phyloP scores from a whole-genome alignment of 495 filamentous ascomycete species.

The Podospora australis region DNA sequence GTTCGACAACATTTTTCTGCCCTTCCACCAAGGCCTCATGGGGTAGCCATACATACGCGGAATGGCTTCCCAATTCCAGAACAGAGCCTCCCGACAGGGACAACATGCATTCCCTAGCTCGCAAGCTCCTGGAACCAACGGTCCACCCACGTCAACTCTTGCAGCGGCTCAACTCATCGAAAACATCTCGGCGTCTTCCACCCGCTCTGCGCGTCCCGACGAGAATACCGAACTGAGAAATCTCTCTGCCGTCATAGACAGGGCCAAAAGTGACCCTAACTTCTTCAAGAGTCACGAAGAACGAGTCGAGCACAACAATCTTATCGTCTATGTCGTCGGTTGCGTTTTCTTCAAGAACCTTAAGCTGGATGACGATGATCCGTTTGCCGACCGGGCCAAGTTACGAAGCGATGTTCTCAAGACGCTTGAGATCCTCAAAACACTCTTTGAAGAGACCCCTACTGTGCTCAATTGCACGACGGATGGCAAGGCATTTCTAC shows the following conservation, averaged over 20 bases:
- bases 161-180: slow-evolving; percentile 61
- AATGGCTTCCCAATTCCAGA: slow-evolving; percentile 19
- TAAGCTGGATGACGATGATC: slow-evolving; percentile 45
- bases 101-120: slow-evolving; percentile 7
- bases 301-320: slow-evolving; percentile 66
- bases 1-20: too few species aligned
- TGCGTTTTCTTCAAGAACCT: slow-evolving; percentile 70
- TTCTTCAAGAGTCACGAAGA: slow-evolving; percentile 49
- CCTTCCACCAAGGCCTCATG: too few species aligned
- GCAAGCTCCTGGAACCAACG: neutral
- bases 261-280: slow-evolving; percentile 34
- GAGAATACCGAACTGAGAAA: slow-evolving; percentile 38
- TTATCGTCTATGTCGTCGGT: slow-evolving; percentile 76
- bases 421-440: slow-evolving; percentile 56
- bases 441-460: slow-evolving; percentile 68
- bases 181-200: slow-evolving; percentile 41
- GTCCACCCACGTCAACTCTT: slow-evolving; percentile 61
- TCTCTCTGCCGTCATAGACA: slow-evolving; percentile 34
- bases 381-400: slow-evolving; percentile 47
- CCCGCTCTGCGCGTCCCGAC: slow-evolving; percentile 34
- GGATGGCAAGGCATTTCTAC: slow-evolving; percentile 30
- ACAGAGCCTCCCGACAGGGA: slow-evolving; percentile 11
- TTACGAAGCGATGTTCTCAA: slow-evolving; percentile 61
- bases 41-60: slow-evolving; percentile 13
- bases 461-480: slow-evolving; percentile 53